Conservation (phyloP, 1,139 yeast species). For the Yamadazyma diospyri region DNA sequence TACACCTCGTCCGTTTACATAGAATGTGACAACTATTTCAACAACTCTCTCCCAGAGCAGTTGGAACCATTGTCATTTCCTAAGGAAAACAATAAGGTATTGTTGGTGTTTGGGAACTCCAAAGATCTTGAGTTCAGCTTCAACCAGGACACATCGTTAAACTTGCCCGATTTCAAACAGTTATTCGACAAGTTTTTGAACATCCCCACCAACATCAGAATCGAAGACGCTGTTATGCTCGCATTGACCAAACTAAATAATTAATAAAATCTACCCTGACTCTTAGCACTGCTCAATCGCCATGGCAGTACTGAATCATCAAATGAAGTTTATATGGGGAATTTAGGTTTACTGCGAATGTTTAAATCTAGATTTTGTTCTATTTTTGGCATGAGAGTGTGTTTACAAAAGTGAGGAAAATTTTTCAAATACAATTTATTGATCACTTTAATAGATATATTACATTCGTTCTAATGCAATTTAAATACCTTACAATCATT, state of each 20-base stretch:
- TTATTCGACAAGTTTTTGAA: conserved; percentile 65
- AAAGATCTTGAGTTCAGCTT: conserved; percentile 53
- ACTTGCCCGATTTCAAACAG: conserved; percentile 51
- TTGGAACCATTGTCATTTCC: conserved; percentile 6
- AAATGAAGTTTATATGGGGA: not conserved
- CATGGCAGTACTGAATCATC: not conserved
- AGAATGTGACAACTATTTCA: conserved; percentile 62
- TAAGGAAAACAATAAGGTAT: conserved; percentile 23
- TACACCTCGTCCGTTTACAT: conserved; percentile 66
- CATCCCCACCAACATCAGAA: conserved; percentile 54
- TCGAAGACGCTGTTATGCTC: conserved; percentile 70
- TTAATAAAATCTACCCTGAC: conserved; percentile 1
- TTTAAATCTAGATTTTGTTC: no score
- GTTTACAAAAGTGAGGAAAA: conserved; percentile 15
- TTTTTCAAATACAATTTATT: conserved; percentile 10
- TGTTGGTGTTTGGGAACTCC: conserved; percentile 65
- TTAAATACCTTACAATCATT: conserved; percentile 35
- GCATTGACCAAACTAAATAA: conserved; percentile 45
- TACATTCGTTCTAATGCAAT: conserved; percentile 32
- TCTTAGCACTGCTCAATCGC: no score
- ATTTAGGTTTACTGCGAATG: conserved; percentile 1
- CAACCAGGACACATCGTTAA: conserved; percentile 43
- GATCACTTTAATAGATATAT: conserved; percentile 6
- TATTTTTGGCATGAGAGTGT: no score
- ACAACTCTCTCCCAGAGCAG: conserved; percentile 20